Conservation (phyloP, 2,329 filamentous ascomycete genomes). For the Gnomoniopsis smithogilvyi region DNA sequence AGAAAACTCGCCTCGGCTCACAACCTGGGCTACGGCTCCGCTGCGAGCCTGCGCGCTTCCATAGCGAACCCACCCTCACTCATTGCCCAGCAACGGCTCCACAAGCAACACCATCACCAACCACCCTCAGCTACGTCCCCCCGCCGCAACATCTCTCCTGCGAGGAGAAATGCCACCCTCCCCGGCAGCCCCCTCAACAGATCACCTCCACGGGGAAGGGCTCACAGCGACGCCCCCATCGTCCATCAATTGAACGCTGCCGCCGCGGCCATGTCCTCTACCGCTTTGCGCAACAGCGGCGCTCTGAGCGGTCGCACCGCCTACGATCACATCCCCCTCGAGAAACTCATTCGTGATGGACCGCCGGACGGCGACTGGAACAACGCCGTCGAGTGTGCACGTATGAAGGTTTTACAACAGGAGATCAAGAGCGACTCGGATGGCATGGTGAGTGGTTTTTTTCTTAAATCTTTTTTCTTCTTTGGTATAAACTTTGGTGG, state of each 20-base stretch:
- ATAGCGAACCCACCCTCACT: slow-evolving; percentile 49
- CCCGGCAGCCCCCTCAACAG: slow-evolving; percentile 30
- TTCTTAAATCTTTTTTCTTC: neutral
- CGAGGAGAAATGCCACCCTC: slow-evolving; percentile 31
- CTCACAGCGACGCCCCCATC: slow-evolving; percentile 67
- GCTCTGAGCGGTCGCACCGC: slow-evolving; percentile 39
- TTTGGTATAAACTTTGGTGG: neutral
- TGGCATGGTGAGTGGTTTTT: slow-evolving; percentile 63
- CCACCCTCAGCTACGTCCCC: slow-evolving; percentile 19
- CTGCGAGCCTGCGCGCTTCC: slow-evolving; percentile 33
- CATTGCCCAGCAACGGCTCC: slow-evolving; percentile 60
- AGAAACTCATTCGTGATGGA: slow-evolving; percentile 76
- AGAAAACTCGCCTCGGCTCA: slow-evolving; percentile 76
- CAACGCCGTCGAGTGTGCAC: slow-evolving; percentile 65
- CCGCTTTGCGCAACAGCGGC: slow-evolving; percentile 18
- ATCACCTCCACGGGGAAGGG: slow-evolving; percentile 52
- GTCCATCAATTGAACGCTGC: slow-evolving; percentile 21
- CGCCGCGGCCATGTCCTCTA: slow-evolving; percentile 18
- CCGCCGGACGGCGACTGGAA: slow-evolving; percentile 68
- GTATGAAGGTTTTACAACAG: slow-evolving; percentile 71
- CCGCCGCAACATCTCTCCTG: slow-evolving; percentile 30
- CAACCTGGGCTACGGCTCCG: slow-evolving; percentile 46
- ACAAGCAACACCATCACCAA: slow-evolving; percentile 38
- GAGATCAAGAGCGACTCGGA: slow-evolving; percentile 74
- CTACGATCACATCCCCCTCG: slow-evolving; percentile 61